These are phyloP conservation scores for Lanmaoa pseudosensibilis DNA, from an alignment of 768 basidiomycete genomes.

Conservation along the genomic window DNA sequence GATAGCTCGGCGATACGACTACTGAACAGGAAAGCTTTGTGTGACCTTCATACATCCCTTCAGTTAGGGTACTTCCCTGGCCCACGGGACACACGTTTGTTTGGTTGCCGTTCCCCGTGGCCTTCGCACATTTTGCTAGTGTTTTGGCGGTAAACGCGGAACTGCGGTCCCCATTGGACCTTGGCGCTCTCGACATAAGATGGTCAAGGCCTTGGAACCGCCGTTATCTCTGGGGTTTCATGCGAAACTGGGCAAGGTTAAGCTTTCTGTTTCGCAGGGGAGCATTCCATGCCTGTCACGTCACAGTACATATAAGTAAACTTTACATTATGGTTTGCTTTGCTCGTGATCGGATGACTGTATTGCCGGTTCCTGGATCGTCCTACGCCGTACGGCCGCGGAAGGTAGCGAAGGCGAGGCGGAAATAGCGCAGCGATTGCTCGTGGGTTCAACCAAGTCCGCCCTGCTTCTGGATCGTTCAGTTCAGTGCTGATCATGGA, in stretches of 20 bases:
- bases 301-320: constrained; percentile 23
- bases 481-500: background rate
- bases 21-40: constrained; percentile 5
- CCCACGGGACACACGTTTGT: constrained; percentile 9
- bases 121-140: background rate
- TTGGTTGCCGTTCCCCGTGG: constrained; percentile 5
- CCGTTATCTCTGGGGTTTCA: constrained; percentile 3
- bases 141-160: background rate
- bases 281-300: constrained; percentile 17
- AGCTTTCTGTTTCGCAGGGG: constrained; percentile 4
- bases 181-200: background rate
- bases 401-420: constrained; percentile 16
- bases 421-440: constrained; percentile 5
- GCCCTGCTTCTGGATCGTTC: background rate
- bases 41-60: background rate
- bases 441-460: background rate
- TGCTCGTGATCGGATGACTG: constrained; percentile 20
- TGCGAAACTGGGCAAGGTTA: constrained; percentile 11
- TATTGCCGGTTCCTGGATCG: constrained; percentile 31
- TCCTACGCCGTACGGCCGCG: constrained; percentile 29
- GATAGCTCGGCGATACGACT: constrained; percentile 24
- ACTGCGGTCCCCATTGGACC: background rate
- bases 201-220: background rate
- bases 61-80: background rate
- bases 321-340: constrained; percentile 25